phyloP scores from a whole-genome alignment of 352 stramenopile species.

The Phytophthora aleatoria region DNA sequence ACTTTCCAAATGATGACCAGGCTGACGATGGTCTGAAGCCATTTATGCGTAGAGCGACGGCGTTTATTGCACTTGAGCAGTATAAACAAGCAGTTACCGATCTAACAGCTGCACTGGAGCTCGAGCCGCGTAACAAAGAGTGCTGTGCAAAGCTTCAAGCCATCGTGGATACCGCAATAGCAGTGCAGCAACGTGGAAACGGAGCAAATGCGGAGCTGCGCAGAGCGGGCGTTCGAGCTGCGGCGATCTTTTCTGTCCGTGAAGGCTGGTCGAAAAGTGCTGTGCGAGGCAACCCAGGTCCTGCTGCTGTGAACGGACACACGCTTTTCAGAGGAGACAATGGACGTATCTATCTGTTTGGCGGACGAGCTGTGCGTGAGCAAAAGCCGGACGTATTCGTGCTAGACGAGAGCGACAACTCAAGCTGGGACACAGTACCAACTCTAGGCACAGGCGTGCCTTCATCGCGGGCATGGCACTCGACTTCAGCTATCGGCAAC shows the following conservation, averaged over 20 bases:
- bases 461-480: slow-evolving; percentile 66
- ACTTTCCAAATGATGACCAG: background rate
- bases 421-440: slow-evolving; percentile 52
- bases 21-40: slow-evolving; percentile 34
- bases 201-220: slow-evolving; percentile 12
- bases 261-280: slow-evolving; percentile 48
- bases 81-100: slow-evolving; percentile 46
- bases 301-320: slow-evolving; percentile 67
- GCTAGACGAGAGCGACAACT: slow-evolving; percentile 44
- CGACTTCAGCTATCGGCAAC: slow-evolving; percentile 36
- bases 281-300: slow-evolving; percentile 71
- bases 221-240: slow-evolving; percentile 34
- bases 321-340: slow-evolving; percentile 45
- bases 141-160: slow-evolving; percentile 42
- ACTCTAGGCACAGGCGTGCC: slow-evolving; percentile 31
- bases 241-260: slow-evolving; percentile 37
- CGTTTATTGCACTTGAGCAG: slow-evolving; percentile 36
- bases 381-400: slow-evolving; percentile 58
- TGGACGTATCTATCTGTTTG: slow-evolving; percentile 48
- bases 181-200: background rate
- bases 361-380: slow-evolving; percentile 64
- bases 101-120: slow-evolving; percentile 42
- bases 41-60: slow-evolving; percentile 60
- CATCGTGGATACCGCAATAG: slow-evolving; percentile 31
- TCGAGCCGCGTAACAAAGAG: slow-evolving; percentile 63